These are phyloP conservation scores for Aspergillus ellipticus DNA, from an alignment of 495 filamentous ascomycete genomes.

Conservation along the genomic window DNA sequence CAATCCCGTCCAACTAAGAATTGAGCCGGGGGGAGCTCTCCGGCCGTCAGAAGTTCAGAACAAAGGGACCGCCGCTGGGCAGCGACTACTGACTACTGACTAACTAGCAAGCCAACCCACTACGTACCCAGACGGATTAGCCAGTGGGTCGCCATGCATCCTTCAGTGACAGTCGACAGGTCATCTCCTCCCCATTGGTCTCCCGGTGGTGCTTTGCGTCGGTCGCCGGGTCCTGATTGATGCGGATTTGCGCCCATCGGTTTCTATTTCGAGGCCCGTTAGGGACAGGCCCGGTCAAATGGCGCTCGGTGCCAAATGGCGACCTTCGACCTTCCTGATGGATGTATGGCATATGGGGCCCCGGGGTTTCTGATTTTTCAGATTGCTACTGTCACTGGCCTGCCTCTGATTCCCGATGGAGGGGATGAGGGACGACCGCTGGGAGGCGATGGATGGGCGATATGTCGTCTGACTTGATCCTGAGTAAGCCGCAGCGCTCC, in stretches of 20 bases:
- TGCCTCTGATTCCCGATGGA: too few species aligned
- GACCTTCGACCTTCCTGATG: background rate
- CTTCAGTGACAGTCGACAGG: slow-evolving; percentile 13
- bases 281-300: too few species aligned
- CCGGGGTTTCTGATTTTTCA: background rate
- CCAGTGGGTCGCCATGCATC: slow-evolving; percentile 4
- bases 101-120: too few species aligned
- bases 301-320: background rate
- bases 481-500: too few species aligned
- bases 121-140: too few species aligned
- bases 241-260: background rate
- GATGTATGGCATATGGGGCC: background rate
- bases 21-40: background rate
- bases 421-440: too few species aligned
- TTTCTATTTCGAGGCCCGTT: background rate
- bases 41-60: background rate
- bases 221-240: background rate
- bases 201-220: background rate
- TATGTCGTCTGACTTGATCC: too few species aligned
- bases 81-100: background rate
- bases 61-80: background rate
- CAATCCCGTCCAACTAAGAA: too few species aligned
- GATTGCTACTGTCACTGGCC: background rate
- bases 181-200: slow-evolving; percentile 1
- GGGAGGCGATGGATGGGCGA: too few species aligned